phyloP scores from a whole-genome alignment of 371 early-diverging fungal genomes.

The Conidiobolus incongruus region DNA sequence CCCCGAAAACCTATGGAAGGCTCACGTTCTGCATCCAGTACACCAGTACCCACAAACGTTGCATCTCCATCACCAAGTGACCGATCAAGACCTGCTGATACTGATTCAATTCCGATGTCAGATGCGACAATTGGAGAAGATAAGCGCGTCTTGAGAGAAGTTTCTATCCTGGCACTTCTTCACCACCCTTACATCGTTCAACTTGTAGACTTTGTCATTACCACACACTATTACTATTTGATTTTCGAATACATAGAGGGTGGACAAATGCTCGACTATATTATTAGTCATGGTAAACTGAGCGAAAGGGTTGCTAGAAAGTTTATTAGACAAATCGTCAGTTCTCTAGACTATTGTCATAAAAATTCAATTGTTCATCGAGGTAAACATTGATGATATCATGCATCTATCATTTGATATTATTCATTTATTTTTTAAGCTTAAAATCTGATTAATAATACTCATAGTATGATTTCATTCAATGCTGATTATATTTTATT shows the following conservation, averaged over 20 bases:
- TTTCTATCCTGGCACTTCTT: constrained; percentile 72
- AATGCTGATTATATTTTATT: too few relatives aligned
- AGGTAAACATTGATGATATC: constrained; percentile 13
- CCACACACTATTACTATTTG: constrained; percentile 68
- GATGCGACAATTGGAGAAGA: constrained; percentile 2
- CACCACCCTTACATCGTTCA: constrained; percentile 73
- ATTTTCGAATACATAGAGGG: constrained; percentile 85
- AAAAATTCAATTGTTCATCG: constrained; percentile 87
- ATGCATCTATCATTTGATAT: constrained; percentile 20
- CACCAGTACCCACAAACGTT: too few relatives aligned
- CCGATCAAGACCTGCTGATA: too few relatives aligned
- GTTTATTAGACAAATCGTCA: constrained; percentile 74
- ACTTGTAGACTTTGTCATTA: constrained; percentile 64
- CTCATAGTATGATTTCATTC: too few relatives aligned
- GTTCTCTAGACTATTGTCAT: constrained; percentile 63
- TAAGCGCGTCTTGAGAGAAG: constrained; percentile 37
- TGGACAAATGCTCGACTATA: constrained; percentile 67
- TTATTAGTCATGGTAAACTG: constrained; percentile 69
- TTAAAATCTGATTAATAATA: too few relatives aligned
- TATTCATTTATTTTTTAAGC: constrained; percentile 1
- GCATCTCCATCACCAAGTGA: too few relatives aligned
- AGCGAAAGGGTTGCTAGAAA: constrained; percentile 70
- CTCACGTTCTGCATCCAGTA: too few relatives aligned
- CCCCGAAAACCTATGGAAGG: background rate
- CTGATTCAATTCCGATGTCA: background rate